phyloP scores from a whole-genome alignment of 2,329 filamentous ascomycete species.

The Trichoderma aggressivum region DNA sequence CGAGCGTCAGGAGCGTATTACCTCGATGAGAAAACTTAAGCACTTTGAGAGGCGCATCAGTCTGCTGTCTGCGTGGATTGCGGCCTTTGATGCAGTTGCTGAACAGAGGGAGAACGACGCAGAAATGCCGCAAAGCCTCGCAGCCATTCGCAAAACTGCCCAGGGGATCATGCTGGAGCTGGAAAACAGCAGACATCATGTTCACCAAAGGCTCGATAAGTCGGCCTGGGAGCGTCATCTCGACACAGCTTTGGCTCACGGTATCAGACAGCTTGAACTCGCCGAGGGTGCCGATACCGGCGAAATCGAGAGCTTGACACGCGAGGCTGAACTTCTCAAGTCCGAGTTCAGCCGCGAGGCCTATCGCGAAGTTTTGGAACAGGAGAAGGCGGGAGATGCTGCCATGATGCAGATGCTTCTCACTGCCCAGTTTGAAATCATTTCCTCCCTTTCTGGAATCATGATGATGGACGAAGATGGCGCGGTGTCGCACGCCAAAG shows the following conservation, averaged over 20 bases:
- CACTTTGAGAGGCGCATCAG: slow-evolving; percentile 81
- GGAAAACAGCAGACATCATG: slow-evolving; percentile 84
- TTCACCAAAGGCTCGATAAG: slow-evolving; percentile 78
- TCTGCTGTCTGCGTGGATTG: slow-evolving; percentile 87
- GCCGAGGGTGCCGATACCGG: slow-evolving; percentile 43
- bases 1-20: slow-evolving; percentile 76
- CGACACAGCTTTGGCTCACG: slow-evolving; percentile 83
- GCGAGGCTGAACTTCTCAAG: slow-evolving; percentile 85
- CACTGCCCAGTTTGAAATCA: slow-evolving; percentile 86
- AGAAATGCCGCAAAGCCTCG: slow-evolving; percentile 65
- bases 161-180: slow-evolving; percentile 80
- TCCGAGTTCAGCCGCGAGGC: slow-evolving; percentile 77
- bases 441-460: slow-evolving; percentile 77
- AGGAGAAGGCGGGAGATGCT: slow-evolving; percentile 77
- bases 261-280: slow-evolving; percentile 73
- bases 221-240: slow-evolving; percentile 83
- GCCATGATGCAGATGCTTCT: slow-evolving; percentile 78
- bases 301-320: slow-evolving; percentile 68
- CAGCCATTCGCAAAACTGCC: slow-evolving; percentile 80
- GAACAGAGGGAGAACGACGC: slow-evolving; percentile 51
- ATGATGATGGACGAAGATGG: slow-evolving; percentile 79
- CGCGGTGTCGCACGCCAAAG: slow-evolving; percentile 75
- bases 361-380: slow-evolving; percentile 71
- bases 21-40: slow-evolving; percentile 76
- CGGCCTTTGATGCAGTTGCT: slow-evolving; percentile 81